These are phyloP conservation scores for Triticum urartu DNA, from an alignment of 176 grass and related monocot species.

Conservation along the genomic window DNA sequence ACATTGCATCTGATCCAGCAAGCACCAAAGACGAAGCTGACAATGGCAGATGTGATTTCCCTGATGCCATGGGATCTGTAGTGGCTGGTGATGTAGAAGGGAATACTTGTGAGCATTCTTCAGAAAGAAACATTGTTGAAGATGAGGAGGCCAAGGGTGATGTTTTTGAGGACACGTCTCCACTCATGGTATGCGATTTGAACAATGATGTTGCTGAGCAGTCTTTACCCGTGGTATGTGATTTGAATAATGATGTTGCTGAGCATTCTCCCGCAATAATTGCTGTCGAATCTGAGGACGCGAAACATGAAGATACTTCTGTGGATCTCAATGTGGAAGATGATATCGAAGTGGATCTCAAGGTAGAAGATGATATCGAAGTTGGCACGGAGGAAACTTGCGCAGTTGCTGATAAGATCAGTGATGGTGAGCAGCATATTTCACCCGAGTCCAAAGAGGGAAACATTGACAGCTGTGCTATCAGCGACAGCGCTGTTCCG, in stretches of 20 bases:
- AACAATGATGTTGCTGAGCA: conserved; percentile 20
- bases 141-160: conserved; percentile 15
- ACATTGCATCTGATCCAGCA: conserved; percentile 14
- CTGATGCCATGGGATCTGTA: conserved; percentile 1
- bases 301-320: neutral
- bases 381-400: neutral
- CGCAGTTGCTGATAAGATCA: neutral
- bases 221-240: neutral
- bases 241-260: conserved; percentile 16
- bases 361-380: conserved; percentile 10
- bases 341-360: neutral
- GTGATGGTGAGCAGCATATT: conserved; percentile 14
- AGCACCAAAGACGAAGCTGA: conserved; percentile 11
- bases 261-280: conserved; percentile 2
- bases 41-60: neutral
- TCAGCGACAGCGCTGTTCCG: neutral
- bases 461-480: neutral
- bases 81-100: neutral
- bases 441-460: neutral
- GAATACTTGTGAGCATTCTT: conserved; percentile 22
- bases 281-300: neutral
- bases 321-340: conserved; percentile 23
- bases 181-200: neutral
- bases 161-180: neutral
- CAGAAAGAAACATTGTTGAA: neutral